Percentiles rank a stretch among this genome's conserved stretches.
Evolutionary conservation across 768 basidiomycete species (phyloP).

Genomic region (Russula sp.): DNA sequence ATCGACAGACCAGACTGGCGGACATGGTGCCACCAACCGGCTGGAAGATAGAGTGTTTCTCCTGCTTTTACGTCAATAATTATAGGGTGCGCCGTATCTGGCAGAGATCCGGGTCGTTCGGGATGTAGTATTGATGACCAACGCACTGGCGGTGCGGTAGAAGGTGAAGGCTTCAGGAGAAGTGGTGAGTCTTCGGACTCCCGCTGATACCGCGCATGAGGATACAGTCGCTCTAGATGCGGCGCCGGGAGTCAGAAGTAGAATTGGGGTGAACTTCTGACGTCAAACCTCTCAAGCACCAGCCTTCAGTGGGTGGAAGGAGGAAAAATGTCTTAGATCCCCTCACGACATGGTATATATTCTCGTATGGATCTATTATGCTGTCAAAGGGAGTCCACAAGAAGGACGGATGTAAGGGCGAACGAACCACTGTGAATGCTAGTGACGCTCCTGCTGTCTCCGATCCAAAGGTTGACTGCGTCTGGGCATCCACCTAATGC

Average conservation of each 20-base stretch:
- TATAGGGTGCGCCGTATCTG: slow-evolving; percentile 56
- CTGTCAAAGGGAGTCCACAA: neutral
- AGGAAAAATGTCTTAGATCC: slow-evolving; percentile 84
- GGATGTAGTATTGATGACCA: slow-evolving; percentile 80
- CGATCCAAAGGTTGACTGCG: slow-evolving; percentile 93
- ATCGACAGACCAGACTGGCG: slow-evolving; percentile 61
- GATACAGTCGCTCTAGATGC: slow-evolving; percentile 49
- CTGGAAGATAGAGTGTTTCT: slow-evolving; percentile 84
- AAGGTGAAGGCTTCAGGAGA: slow-evolving; percentile 51
- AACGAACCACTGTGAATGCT: slow-evolving; percentile 77
- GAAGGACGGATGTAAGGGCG: neutral
- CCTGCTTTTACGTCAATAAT: slow-evolving; percentile 61
- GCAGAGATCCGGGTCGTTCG: slow-evolving; percentile 39
- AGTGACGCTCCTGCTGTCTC: slow-evolving; percentile 67
- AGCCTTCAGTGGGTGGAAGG: slow-evolving; percentile 84
- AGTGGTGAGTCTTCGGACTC: slow-evolving; percentile 26
- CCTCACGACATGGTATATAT: slow-evolving; percentile 82
- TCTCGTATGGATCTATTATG: slow-evolving; percentile 78
- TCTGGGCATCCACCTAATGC: slow-evolving; percentile 74
- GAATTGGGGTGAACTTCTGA: slow-evolving; percentile 6
- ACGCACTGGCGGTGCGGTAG: slow-evolving; percentile 45
- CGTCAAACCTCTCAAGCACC: slow-evolving; percentile 65
- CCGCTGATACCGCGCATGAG: slow-evolving; percentile 54
- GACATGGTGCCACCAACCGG: slow-evolving; percentile 93
- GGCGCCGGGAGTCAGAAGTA: neutral